Percentiles rank a stretch among this genome's conserved stretches.
Conservation (phyloP, 2,329 filamentous ascomycete genomes). For the Talaromyces sp. region DNA sequence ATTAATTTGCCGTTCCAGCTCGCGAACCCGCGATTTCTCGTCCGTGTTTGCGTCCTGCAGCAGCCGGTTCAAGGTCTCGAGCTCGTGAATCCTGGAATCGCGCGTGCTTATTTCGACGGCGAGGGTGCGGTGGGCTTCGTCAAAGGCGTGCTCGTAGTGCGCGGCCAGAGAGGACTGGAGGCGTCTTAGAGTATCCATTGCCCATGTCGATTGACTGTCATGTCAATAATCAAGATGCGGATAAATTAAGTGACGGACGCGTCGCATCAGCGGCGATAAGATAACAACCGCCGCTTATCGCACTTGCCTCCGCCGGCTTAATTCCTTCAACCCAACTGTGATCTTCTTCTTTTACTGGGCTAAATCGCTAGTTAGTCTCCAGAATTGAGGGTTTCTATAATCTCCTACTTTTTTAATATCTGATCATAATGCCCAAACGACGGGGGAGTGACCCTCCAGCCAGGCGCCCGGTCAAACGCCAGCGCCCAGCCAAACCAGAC, state of each 20-base stretch:
- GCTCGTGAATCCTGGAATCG: constrained; percentile 19
- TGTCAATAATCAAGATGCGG: not conserved
- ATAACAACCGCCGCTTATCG: constrained; percentile 2
- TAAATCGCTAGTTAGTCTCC: not conserved
- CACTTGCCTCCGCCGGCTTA: not conserved
- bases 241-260: constrained; percentile 1
- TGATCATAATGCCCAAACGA: constrained; percentile 31
- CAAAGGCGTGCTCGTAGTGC: constrained; percentile 23
- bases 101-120: constrained; percentile 19
- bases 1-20: not conserved
- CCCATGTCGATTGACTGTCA: not conserved
- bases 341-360: not conserved
- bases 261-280: not conserved
- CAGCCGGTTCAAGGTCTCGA: constrained; percentile 12
- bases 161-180: constrained; percentile 26
- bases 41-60: not conserved
- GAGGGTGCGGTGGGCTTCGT: constrained; percentile 23
- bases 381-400: not conserved
- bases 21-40: not conserved
- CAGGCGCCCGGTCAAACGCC: constrained; percentile 41
- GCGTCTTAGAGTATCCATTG: constrained; percentile 28
- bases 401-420: not conserved
- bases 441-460: constrained; percentile 15
- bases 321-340: not conserved
- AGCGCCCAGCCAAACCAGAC: constrained; percentile 44